Evolutionary conservation across 2,329 filamentous ascomycete genomes (phyloP), one percentile per base, ranked within the genome.

Genomic region (Stachybotrys echinatus): DNA sequence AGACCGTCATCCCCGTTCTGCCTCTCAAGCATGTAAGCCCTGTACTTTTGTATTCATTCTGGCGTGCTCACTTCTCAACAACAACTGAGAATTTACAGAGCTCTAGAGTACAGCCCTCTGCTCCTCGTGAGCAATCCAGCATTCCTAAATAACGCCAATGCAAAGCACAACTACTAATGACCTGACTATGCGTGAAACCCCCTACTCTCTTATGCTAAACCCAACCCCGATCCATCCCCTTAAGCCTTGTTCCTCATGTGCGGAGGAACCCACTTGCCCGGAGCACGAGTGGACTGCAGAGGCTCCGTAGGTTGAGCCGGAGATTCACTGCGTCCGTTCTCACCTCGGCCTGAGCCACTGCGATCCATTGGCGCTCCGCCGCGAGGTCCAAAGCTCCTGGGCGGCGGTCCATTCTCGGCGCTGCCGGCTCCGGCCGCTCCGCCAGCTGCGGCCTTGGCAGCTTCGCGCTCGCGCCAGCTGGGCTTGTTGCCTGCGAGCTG

Each of bases 381-480:
- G 34, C 74, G 59, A 47, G 66, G 55, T 38, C 58, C 51, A 64
- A 71, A 66, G 45, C 54, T 55, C 49, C 63, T 53, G 50, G 75
- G 64, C 34, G 77, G 70, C 23, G 75, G 65, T 52, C 75, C 69
- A 66, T 60, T 67, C 52, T 76, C 77, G 44, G 68, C 59, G 45
- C 63, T 60, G 12, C 67, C 59, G 31, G 66, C 62, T 49, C 68
- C 65, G 47, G 62, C 55, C 42, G 59, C 54, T 12, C 60, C 60
- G n/a, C 61, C 61, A 14, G 58, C 61, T 10, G 63, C 59, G 34
- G 71, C 64, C 59, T 61, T 76, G 52, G 74, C 71, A 47, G 81
- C 82, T 68, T 89, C 80, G 61, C 86, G 84, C 27, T 90, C 87
- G 66, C 87, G 84, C 88, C 87, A 91, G 60, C 78, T 81, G 49